A percentile compares a stretch with the other conserved stretches of the same genome.
These are phyloP conservation scores for Gossypium longicalyx DNA, from an alignment of 345 rosid species.

Conservation along the genomic window DNA sequence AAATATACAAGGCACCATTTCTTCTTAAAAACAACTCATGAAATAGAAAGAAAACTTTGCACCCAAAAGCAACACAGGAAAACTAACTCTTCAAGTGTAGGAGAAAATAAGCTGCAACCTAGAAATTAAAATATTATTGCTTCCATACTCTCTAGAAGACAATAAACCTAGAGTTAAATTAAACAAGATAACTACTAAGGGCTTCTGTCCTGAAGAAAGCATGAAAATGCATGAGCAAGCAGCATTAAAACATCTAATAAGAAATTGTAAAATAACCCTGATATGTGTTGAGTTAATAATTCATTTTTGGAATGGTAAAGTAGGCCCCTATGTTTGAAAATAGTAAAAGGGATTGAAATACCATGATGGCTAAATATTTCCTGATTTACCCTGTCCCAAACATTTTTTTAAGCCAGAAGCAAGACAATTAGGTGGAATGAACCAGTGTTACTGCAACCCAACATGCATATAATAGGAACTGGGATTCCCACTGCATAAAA, in stretches of 20 bases:
- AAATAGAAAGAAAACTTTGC: conserved; percentile 2
- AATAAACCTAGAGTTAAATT: neutral
- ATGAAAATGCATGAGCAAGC: neutral
- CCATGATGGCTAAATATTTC: neutral
- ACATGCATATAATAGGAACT: neutral
- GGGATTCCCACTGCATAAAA: neutral
- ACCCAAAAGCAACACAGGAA: neutral
- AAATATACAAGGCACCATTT: neutral
- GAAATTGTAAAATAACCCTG: neutral
- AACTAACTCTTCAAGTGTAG: neutral
- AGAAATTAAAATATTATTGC: neutral
- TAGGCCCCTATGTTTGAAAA: neutral
- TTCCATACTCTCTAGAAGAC: neutral
- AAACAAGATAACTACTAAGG: neutral
- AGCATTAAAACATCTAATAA: neutral
- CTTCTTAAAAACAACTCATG: neutral
- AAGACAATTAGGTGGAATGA: neutral
- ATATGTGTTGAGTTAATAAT: neutral
- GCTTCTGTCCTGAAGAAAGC: neutral
- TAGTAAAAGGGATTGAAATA: neutral
- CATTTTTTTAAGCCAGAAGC: neutral
- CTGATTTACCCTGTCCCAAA: neutral
- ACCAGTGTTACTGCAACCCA: neutral
- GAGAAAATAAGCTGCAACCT: neutral
- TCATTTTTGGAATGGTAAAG: neutral